phyloP scores from a whole-genome alignment of 768 basidiomycete genomes.

The Lyophyllum shimeji region DNA sequence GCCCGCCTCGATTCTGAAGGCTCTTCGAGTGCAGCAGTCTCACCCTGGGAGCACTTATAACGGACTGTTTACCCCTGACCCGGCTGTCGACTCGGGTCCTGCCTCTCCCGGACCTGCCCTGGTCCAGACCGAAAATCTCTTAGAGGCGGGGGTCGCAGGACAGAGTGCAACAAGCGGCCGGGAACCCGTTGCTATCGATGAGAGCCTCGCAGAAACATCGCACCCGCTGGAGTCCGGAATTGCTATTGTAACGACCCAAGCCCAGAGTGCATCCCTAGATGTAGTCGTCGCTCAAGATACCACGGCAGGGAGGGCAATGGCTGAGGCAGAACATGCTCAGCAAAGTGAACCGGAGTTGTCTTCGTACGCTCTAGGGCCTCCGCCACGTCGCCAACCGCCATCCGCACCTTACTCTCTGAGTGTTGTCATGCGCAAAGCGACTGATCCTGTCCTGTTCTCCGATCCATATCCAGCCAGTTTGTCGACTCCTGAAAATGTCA shows the following conservation, averaged over 20 bases:
- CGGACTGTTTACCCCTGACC: conserved; percentile 37
- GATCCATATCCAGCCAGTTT: conserved; percentile 51
- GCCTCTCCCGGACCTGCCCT: background rate
- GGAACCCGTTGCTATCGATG: background rate
- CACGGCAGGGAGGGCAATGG: background rate
- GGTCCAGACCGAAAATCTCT: background rate
- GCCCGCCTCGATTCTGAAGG: conserved; percentile 19
- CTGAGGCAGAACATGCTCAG: background rate
- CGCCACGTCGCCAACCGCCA: background rate
- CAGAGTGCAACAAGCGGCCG: too few species aligned
- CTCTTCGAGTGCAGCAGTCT: conserved; percentile 15
- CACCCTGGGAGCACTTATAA: conserved; percentile 16
- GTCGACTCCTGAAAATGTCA: conserved; percentile 35
- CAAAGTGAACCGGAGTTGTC: background rate
- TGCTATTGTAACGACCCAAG: background rate
- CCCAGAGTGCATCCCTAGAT: background rate
- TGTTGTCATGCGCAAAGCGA: conserved; percentile 21
- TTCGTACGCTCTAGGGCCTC: background rate
- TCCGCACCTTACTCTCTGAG: background rate
- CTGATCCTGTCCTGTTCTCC: conserved; percentile 31
- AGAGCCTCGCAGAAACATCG: background rate
- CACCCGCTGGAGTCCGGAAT: background rate
- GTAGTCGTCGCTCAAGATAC: background rate
- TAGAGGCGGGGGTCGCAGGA: background rate
- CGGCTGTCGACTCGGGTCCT: background rate